Conservation (phyloP, 371 early-diverging fungal genomes). For the Mortierella sp. region DNA sequence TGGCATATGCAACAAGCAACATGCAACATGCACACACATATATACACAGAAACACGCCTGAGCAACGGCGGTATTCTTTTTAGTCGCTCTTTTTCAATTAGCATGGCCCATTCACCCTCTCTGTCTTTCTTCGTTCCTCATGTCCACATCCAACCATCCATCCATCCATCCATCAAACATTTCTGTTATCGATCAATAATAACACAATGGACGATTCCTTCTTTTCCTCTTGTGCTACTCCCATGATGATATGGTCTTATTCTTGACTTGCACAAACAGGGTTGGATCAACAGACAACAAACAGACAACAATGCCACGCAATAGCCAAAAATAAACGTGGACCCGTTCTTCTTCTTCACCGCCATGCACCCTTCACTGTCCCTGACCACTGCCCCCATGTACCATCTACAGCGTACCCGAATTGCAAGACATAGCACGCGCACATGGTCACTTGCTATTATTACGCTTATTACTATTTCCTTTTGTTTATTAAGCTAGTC, state of each 20-base stretch:
- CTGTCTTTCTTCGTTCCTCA: no score
- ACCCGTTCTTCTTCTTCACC: background rate
- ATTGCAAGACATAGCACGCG: background rate
- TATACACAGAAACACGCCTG: background rate
- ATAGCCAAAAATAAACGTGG: background rate
- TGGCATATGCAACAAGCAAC: background rate
- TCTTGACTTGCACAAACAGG: background rate
- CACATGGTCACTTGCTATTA: background rate
- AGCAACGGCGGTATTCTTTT: background rate
- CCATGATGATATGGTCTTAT: background rate
- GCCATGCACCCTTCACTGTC: background rate
- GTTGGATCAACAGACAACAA: no score
- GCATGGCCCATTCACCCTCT: no score
- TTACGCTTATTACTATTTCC: background rate
- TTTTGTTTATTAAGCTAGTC: background rate
- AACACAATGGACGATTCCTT: background rate
- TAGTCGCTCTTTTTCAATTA: no score
- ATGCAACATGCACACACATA: background rate
- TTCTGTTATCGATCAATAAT: background rate
- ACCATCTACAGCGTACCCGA: constrained; percentile 3
- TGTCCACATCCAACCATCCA: no score
- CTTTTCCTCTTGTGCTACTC: background rate
- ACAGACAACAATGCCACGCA: no score
- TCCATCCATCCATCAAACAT: no score
- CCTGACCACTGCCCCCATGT: background rate